Evolutionary conservation across 2,329 filamentous ascomycete genomes (phyloP), one percentile per base, ranked within the genome.

Genomic region (Trichoderma atrobrunneum): DNA sequence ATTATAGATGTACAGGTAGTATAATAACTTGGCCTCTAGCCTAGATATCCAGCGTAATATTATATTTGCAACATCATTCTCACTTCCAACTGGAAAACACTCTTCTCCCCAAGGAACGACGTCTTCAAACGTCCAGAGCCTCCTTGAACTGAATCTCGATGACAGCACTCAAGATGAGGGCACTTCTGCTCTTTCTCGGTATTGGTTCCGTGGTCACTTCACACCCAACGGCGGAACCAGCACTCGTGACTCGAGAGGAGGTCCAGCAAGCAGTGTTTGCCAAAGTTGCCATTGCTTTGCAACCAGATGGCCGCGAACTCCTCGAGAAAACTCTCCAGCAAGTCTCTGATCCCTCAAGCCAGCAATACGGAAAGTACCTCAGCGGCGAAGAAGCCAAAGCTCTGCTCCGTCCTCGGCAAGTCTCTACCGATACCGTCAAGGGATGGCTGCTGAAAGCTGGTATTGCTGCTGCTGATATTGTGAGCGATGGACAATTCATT

Each of bases 311-410:
- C 48, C 70, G 74, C 1, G 60, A 76, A 1, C 57, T 76, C 3
- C 71, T 88, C 30, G 85, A 87, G 70, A 78, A 82, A 62, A 81
- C 83, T 2, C 79, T 88, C 12, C 74, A 83, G 57, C 81, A 85
- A 26, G 83, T 88, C 74, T 87, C 86, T 2, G 84, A 86, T 0
- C 87, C 87, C 0, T 80, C 78, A 5, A 81, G 85, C 71, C 71
- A 77, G 1, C 82, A 80, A 21, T 88, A 88, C 72, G 86, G 87
- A 21, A 80, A 83, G 57, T 83, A 88, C 74, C 82, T 87, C 74
- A 79, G 81, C 18, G 82, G 84, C 8, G 80, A 85, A 11, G 84
- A 87, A 73, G 84, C 88, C 70, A 83, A 85, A 69, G 80, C 81
- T 11, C 82, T 88, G 74, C 81, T 88, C 28, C 80, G 80, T 6